phyloP scores from a whole-genome alignment of 257 asterid species.

The Vinca minor region DNA sequence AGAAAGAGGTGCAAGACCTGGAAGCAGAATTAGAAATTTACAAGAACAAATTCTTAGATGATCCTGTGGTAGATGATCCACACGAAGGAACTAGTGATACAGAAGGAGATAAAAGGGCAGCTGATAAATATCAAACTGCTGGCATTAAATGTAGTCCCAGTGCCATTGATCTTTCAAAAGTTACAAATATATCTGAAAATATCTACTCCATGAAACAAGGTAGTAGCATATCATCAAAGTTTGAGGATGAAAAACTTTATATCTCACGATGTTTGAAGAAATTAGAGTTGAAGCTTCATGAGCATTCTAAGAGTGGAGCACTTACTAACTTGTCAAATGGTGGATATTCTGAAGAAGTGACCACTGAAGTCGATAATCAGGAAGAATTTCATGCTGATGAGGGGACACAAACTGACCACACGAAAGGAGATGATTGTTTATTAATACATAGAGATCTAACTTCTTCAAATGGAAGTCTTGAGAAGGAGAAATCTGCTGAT shows the following conservation, averaged over 20 bases:
- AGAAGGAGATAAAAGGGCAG: constrained; percentile 11
- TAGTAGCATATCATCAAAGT: constrained; percentile 22
- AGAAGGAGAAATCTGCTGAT: constrained; percentile 16
- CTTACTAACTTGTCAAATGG: constrained; percentile 22
- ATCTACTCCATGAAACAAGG: constrained; percentile 16
- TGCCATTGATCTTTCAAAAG: constrained; percentile 19
- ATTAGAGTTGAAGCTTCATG: constrained; percentile 43
- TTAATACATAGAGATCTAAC: constrained; percentile 12
- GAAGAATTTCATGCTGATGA: constrained; percentile 9
- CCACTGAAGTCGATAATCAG: constrained; percentile 13
- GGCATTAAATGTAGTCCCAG: constrained; percentile 12
- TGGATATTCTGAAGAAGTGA: constrained; percentile 19
- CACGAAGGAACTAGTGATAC: constrained; percentile 15
- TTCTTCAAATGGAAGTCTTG: constrained; percentile 17
- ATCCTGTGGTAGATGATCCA: constrained; percentile 19
- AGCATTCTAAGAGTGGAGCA: constrained; percentile 22
- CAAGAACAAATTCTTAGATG: constrained; percentile 31
- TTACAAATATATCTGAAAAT: constrained; percentile 12
- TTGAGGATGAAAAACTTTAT: constrained; percentile 39
- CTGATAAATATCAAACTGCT: constrained; percentile 12
- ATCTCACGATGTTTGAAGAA: constrained; percentile 33
- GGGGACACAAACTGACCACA: constrained; percentile 13
- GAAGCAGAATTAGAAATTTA: constrained; percentile 59
- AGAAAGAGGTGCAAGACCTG: constrained; percentile 76
- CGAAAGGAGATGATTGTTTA: constrained; percentile 18